Base-by-base conservation (phyloP, 2,329 filamentous ascomycete species). In the Penicillium olsonii region DNA sequence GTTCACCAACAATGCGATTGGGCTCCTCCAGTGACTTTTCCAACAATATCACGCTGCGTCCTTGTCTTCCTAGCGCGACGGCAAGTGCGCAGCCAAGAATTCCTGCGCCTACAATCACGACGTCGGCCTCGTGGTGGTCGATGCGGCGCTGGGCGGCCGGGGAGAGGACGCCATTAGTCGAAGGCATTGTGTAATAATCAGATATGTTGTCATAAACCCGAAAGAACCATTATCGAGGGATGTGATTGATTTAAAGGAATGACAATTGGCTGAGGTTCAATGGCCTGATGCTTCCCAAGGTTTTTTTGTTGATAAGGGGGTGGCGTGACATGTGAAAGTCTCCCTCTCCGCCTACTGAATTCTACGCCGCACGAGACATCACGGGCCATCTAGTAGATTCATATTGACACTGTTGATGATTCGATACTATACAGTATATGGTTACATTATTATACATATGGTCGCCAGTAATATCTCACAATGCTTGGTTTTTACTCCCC, bases 1-100 rank as follows among this genome's bases (percentile, higher is more conserved):
- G 76, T 75, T 99, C 94, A 62, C 94, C 94, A 40, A 99, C 91
- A 60, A 99, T 99, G 56, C 94, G 85, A 75, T 97, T 88, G 17
- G 94, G 94, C 76, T 97, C 87, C 72, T 90, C 90, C 73, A 97
- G 78, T 74, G 85, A 95, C 64, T 84, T 83, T 76, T 99, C 94
- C 42, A 99, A 83, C 43, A 99, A 77, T 20, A 97, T 81, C 20
- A 99, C 92, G 68, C 88, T 95, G 55, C 94, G 85, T 45, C 91
- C 92, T 75, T 97, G 94, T 62, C 88, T 86, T 51, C 88, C 92
- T 38, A 97, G 80, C 18, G 92, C 84, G 56, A 86, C 88, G 15
- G 94, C 92, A 18, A 91, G 78, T 17, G 92, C 89, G 70, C 90
- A 95, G 34, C 94, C 94, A 55, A 96, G 84, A 50, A 97, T 81